Evolutionary conservation across 805 yeast species (phyloP).

Genomic region (Torulaspora indica): DNA sequence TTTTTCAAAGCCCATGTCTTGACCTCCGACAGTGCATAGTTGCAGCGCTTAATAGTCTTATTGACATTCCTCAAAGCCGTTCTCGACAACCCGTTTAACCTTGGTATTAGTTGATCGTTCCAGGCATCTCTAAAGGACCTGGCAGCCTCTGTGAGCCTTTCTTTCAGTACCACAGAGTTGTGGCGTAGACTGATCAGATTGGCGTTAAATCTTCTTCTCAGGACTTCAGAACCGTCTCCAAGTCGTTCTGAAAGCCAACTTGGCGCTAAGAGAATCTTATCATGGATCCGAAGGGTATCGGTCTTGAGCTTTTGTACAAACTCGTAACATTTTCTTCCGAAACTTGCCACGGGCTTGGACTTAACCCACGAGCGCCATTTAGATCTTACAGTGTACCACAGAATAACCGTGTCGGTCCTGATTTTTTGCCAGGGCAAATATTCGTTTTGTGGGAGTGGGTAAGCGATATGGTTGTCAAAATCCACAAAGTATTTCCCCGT

Average conservation of each 20-base stretch:
- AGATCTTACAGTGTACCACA: slow-evolving; percentile 16
- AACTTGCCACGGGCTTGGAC: not conserved
- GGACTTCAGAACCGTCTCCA: not conserved
- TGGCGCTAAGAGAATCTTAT: not conserved
- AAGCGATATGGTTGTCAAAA: slow-evolving; percentile 23
- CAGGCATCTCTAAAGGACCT: not conserved
- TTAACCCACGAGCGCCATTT: slow-evolving; percentile 4
- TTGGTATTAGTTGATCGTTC: not conserved
- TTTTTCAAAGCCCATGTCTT: not conserved
- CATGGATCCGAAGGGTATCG: not conserved
- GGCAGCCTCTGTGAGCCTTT: not conserved
- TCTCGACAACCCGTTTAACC: not conserved
- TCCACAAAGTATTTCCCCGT: slow-evolving; percentile 25
- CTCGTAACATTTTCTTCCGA: not conserved
- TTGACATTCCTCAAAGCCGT: not conserved
- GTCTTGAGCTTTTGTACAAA: not conserved
- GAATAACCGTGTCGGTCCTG: slow-evolving; percentile 12
- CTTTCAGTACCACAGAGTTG: not conserved
- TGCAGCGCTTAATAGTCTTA: not conserved
- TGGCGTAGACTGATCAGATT: not conserved
- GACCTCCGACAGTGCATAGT: not conserved
- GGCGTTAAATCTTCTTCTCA: not conserved
- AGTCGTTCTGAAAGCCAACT: not conserved
- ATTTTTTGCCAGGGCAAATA: slow-evolving; percentile 12
- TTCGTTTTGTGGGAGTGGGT: slow-evolving; percentile 16